phyloP scores from a whole-genome alignment of 306 rosid species.

The Corylus americana region DNA sequence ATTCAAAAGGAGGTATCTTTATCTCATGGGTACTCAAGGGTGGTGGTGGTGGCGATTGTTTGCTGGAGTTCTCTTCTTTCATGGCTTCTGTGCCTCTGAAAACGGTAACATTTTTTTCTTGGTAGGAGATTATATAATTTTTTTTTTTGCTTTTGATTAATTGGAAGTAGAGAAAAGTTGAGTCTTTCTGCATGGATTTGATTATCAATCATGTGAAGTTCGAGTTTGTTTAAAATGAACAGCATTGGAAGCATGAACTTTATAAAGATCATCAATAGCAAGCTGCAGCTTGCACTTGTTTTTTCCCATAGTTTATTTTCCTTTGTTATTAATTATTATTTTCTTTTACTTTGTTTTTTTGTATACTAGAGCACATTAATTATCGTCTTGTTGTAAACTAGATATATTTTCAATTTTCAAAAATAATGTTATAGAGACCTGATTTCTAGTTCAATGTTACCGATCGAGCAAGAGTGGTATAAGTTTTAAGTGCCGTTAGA shows the following conservation, averaged over 20 bases:
- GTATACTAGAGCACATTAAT: no score
- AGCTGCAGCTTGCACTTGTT: neutral
- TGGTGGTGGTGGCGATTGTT: slow-evolving; percentile 36
- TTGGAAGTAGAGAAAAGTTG: no score
- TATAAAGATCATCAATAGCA: neutral
- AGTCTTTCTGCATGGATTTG: neutral
- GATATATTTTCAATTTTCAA: neutral
- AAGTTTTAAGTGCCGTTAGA: no score
- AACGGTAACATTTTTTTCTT: slow-evolving; percentile 31
- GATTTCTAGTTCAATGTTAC: neutral
- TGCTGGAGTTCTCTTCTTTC: slow-evolving; percentile 38
- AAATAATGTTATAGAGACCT: neutral
- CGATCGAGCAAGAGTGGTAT: neutral
- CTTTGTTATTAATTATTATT: no score
- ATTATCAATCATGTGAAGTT: neutral
- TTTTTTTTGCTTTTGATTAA: no score
- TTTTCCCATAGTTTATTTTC: no score
- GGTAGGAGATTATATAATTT: no score
- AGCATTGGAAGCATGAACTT: neutral
- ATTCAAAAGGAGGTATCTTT: no score
- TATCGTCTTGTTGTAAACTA: no score
- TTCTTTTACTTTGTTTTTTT: no score
- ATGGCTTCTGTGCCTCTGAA: slow-evolving; percentile 36
- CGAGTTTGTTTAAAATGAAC: neutral
- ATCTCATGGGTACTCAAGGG: slow-evolving; percentile 29